Conservation (phyloP, 176 grass and related monocot genomes). For the Ananas comosus region DNA sequence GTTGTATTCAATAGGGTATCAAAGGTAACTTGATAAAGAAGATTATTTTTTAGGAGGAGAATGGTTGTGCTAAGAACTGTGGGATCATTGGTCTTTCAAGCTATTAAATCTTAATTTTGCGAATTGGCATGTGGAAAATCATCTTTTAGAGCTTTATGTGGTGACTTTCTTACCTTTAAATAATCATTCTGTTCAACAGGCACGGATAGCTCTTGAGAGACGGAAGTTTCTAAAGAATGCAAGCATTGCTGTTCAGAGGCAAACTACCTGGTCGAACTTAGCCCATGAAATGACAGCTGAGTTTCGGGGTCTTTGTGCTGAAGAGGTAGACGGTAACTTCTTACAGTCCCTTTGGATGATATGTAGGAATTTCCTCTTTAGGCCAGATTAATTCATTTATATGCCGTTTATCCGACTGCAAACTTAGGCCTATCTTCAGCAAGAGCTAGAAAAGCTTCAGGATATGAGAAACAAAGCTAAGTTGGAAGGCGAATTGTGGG, state of each 20-base stretch:
- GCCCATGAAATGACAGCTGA: conserved; percentile 99
- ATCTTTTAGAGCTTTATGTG: background rate
- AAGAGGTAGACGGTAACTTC: conserved; percentile 64
- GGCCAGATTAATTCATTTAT: background rate
- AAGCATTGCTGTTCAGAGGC: conserved; percentile 80
- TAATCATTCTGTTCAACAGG: conserved; percentile 37
- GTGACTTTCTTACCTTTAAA: background rate
- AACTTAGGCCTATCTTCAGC: conserved; percentile 90
- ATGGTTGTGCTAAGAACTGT: too few relatives aligned
- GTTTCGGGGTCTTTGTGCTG: conserved; percentile 96
- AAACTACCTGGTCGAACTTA: conserved; percentile 86
- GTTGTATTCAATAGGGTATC: too few relatives aligned
- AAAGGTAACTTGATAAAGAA: too few relatives aligned
- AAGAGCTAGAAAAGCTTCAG: conserved; percentile 92
- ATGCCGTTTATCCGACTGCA: conserved; percentile 23
- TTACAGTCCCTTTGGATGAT: conserved; percentile 24
- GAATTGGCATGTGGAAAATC: background rate
- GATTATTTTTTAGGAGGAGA: too few relatives aligned
- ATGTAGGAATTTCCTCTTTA: conserved; percentile 1
- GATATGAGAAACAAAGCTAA: conserved; percentile 93
- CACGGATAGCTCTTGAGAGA: conserved; percentile 95
- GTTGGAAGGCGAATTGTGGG: conserved; percentile 74
- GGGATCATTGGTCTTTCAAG: too few relatives aligned
- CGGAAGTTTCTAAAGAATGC: conserved; percentile 95
- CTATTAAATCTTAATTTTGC: background rate